Percentiles rank a stretch among this genome's conserved stretches.
These are phyloP conservation scores for Botrytis fragariae DNA, from an alignment of 2,329 filamentous ascomycete species.

Conservation along the genomic window DNA sequence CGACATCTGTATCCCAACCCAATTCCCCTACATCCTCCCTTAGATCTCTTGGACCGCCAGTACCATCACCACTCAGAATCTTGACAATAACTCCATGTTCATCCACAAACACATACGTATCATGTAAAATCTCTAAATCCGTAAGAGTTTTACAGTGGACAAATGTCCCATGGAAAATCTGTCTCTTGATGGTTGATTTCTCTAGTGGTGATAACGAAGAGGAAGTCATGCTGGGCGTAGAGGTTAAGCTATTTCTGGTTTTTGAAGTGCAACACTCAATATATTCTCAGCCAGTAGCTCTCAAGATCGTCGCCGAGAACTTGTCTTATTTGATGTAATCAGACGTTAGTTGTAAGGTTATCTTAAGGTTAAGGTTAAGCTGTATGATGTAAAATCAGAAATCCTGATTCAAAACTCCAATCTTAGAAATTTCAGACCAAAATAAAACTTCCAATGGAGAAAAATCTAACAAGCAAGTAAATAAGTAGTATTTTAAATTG, in stretches of 20 bases:
- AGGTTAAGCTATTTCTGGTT: background rate
- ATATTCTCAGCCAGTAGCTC: background rate
- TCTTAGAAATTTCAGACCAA: background rate
- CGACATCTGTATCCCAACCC: constrained; percentile 37
- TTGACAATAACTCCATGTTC: constrained; percentile 50
- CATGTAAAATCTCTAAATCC: constrained; percentile 48
- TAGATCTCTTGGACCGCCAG: constrained; percentile 35
- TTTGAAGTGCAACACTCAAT: background rate
- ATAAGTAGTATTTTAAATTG: background rate
- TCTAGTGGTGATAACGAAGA: background rate
- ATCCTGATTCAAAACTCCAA: background rate
- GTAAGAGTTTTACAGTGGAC: constrained; percentile 52
- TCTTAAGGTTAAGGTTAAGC: background rate
- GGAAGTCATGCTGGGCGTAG: background rate
- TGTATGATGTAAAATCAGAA: background rate
- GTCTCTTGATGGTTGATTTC: background rate
- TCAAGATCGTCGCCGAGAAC: background rate
- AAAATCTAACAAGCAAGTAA: background rate
- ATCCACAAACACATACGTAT: constrained; percentile 50
- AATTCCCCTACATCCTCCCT: constrained; percentile 34
- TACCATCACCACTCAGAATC: constrained; percentile 28
- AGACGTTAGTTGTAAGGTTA: background rate
- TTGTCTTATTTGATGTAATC: background rate
- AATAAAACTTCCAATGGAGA: background rate
- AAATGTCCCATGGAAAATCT: constrained; percentile 60